Evolutionary conservation across 495 filamentous ascomycete genomes (phyloP).

Genomic region (Aspergillus olivimuriae): DNA sequence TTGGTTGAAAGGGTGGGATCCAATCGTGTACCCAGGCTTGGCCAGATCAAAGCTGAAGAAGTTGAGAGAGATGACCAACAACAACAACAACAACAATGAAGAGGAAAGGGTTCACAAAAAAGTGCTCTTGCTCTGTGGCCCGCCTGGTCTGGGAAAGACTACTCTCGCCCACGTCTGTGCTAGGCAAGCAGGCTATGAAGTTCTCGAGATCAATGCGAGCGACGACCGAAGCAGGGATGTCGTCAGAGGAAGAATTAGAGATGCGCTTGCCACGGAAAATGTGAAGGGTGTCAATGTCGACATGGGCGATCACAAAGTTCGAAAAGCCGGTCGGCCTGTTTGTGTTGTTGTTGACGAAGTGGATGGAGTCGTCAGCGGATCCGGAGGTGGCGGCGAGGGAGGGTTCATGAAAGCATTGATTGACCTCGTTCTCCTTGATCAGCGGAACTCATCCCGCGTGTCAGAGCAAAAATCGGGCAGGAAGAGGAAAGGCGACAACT

Average conservation of each 20-base stretch:
- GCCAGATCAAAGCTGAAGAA: constrained; percentile 45
- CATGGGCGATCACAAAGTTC: constrained; percentile 53
- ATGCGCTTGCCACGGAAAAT: constrained; percentile 84
- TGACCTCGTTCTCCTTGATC: constrained; percentile 76
- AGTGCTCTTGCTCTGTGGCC: constrained; percentile 81
- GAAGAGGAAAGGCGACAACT: constrained; percentile 70
- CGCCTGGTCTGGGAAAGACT: constrained; percentile 91
- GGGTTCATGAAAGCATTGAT: constrained; percentile 94
- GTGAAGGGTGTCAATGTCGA: constrained; percentile 74
- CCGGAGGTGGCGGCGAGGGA: constrained; percentile 63
- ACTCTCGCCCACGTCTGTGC: constrained; percentile 96
- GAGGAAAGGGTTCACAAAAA: constrained; percentile 71
- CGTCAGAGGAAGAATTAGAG: constrained; percentile 82
- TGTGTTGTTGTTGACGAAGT: constrained; percentile 96
- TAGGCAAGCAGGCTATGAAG: constrained; percentile 88
- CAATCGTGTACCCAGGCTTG: constrained; percentile 77
- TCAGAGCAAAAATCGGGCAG: constrained; percentile 29
- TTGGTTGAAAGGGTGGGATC: constrained; percentile 93
- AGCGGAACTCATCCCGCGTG: constrained; percentile 62
- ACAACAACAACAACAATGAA: constrained; percentile 40
- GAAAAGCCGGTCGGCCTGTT: constrained; percentile 75
- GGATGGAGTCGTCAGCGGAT: constrained; percentile 81
- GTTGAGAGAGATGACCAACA: no score
- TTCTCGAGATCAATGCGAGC: constrained; percentile 92
- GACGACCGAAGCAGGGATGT: constrained; percentile 95